Evolutionary conservation across 1,139 yeast species (phyloP), one percentile per base, ranked within the genome.

Genomic region (Pichia sp.): DNA sequence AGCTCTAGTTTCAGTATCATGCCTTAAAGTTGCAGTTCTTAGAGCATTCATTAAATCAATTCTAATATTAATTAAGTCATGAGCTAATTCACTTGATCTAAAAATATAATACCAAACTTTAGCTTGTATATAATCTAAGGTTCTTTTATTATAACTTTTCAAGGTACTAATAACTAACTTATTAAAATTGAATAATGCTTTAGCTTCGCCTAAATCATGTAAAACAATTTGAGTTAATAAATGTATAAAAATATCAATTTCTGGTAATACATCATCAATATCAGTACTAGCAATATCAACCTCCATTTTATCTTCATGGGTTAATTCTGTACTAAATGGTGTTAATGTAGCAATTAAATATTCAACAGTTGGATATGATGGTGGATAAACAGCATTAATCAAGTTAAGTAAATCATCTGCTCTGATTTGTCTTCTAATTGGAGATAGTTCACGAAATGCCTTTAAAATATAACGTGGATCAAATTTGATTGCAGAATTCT

Each of bases 41-140:
- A 93, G 77, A 19, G 87, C 88, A 42, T 76, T 73, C 67, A 89
- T 79, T 65, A 93, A 74, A 47, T 77, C 82, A 9, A 88, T 80
- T 64, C 95, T 82, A 51, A 88, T 74, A n/a, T 80, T 71, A 50
- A 76, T 73, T 53, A 83, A 72, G 60, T 84, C 84, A 18, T 77
- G 77, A 44, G 73, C 66, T 56, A 84, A 71, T 71, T 93, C 99
- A 60, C 83, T 81, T 6, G 91, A 80, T 68, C 96, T 80, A 47
- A 85, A 79, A 59, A 89, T 80, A 71, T 89, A 93, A 67, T 91
- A 95, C 98, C 99, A 95, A 57, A 87, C 77, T 68, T 91, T 93
- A 16, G 98, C 95, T 58, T 84, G 84, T 57, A 95, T 78, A 62
- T 87, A 82, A 68, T 95, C 99, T 59, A 93, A 73, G 3, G 95